These are phyloP conservation scores for Peronosclerospora sorghi DNA, from an alignment of 352 stramenopile species.

Conservation along the genomic window DNA sequence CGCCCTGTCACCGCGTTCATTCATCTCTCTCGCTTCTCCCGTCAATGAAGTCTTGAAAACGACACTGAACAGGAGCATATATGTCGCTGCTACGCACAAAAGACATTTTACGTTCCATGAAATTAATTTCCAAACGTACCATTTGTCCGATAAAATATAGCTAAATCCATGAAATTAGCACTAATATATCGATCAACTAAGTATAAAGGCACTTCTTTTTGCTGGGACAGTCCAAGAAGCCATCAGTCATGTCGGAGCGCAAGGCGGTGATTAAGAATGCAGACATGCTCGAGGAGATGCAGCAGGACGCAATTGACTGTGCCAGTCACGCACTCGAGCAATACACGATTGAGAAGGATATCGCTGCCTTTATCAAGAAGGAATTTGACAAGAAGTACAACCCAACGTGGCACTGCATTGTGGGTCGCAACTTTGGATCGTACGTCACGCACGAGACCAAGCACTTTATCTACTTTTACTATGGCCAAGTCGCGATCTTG, in stretches of 20 bases:
- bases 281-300: slow-evolving; percentile 99
- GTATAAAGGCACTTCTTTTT: too few species aligned
- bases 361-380: slow-evolving; percentile 89
- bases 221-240: too few species aligned
- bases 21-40: too few species aligned
- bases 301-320: slow-evolving; percentile 98
- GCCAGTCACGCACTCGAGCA: slow-evolving; percentile 97
- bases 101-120: too few species aligned
- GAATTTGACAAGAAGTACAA: slow-evolving; percentile 91
- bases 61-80: too few species aligned
- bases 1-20: too few species aligned
- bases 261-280: slow-evolving; percentile 99
- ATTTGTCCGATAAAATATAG: too few species aligned
- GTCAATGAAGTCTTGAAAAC: too few species aligned
- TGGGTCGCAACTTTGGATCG: slow-evolving; percentile 90
- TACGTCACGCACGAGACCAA: slow-evolving; percentile 91
- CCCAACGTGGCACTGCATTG: slow-evolving; percentile 91
- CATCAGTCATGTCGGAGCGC: slow-evolving; percentile 79
- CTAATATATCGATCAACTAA: too few species aligned
- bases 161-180: too few species aligned
- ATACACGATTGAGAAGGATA: slow-evolving; percentile 99
- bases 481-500: slow-evolving; percentile 88
- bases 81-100: too few species aligned
- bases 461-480: slow-evolving; percentile 95
- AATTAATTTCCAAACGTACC: too few species aligned